These are phyloP conservation scores for Tripterygium wilfordii DNA, from an alignment of 177 flowering plant genomes.

Conservation along the genomic window DNA sequence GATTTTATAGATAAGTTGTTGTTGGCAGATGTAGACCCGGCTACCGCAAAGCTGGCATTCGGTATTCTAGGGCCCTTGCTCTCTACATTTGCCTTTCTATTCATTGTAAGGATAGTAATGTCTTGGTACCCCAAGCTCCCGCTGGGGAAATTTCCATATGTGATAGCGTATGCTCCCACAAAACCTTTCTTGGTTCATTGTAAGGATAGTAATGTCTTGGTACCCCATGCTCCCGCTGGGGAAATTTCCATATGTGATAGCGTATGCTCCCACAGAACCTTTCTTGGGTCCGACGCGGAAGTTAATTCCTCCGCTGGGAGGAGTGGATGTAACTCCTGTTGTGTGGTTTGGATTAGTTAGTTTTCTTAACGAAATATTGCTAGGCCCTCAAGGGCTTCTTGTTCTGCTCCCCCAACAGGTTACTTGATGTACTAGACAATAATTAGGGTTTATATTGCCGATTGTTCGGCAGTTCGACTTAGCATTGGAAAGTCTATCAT, in stretches of 20 bases:
- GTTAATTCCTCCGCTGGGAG: conserved; percentile 86
- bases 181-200: conserved; percentile 67
- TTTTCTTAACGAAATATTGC: conserved; percentile 80
- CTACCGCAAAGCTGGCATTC: conserved; percentile 74
- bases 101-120: conserved; percentile 86
- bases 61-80: conserved; percentile 72
- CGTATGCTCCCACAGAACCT: conserved; percentile 96
- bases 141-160: conserved; percentile 82
- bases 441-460: too few relatives aligned
- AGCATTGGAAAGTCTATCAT: too few relatives aligned
- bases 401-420: conserved; percentile 87
- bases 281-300: conserved; percentile 66
- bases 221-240: conserved; percentile 93
- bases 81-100: conserved; percentile 72
- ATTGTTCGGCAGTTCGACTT: too few relatives aligned
- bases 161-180: conserved; percentile 81
- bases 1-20: conserved; percentile 19
- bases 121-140: conserved; percentile 99
- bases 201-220: conserved; percentile 98
- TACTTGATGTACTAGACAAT: conserved; percentile 19
- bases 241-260: conserved; percentile 84
- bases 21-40: conserved; percentile 72
- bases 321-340: conserved; percentile 95
- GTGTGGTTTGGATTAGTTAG: conserved; percentile 94
- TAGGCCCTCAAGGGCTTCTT: conserved; percentile 96